A percentile compares a stretch with the other conserved stretches of the same genome.
These are phyloP conservation scores for Cutaneotrichosporon sp. DNA, from an alignment of 1,284 basidiomycete species.

Conservation along the genomic window DNA sequence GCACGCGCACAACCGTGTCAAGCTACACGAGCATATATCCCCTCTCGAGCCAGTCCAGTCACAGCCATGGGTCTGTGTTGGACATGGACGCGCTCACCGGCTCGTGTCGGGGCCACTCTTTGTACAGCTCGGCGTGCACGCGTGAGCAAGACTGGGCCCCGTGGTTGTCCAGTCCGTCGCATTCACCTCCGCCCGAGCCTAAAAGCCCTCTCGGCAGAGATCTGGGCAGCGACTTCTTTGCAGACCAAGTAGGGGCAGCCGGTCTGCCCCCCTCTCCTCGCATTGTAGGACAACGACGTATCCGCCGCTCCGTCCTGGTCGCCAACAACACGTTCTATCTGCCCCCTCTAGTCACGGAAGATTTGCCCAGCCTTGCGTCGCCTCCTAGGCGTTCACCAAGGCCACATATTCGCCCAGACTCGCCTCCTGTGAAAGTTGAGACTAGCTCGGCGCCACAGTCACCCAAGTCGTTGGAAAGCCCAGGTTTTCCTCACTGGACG, in stretches of 20 bases:
- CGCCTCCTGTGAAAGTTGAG: background rate
- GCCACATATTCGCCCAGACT: background rate
- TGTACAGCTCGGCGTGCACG: too few relatives aligned
- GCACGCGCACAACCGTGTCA: background rate
- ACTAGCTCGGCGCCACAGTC: too few relatives aligned
- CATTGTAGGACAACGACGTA: too few relatives aligned
- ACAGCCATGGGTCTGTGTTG: too few relatives aligned
- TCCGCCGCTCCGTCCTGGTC: background rate
- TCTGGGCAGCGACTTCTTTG: too few relatives aligned
- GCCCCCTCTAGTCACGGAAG: conserved; percentile 4
- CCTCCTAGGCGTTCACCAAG: background rate
- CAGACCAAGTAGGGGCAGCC: too few relatives aligned
- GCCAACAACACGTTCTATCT: conserved; percentile 6
- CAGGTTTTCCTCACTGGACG: too few relatives aligned
- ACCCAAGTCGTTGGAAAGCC: too few relatives aligned
- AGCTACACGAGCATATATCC: background rate
- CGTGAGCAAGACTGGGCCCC: background rate
- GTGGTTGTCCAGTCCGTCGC: background rate
- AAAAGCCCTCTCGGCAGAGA: background rate
- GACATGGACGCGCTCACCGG: too few relatives aligned
- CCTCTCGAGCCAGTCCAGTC: background rate
- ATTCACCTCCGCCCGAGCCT: background rate
- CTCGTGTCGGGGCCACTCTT: too few relatives aligned
- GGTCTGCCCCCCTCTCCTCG: too few relatives aligned
- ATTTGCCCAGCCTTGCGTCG: background rate